Evolutionary conservation across 371 early-diverging fungal species (phyloP).

Genomic region (Dinochytrium kinnereticum): DNA sequence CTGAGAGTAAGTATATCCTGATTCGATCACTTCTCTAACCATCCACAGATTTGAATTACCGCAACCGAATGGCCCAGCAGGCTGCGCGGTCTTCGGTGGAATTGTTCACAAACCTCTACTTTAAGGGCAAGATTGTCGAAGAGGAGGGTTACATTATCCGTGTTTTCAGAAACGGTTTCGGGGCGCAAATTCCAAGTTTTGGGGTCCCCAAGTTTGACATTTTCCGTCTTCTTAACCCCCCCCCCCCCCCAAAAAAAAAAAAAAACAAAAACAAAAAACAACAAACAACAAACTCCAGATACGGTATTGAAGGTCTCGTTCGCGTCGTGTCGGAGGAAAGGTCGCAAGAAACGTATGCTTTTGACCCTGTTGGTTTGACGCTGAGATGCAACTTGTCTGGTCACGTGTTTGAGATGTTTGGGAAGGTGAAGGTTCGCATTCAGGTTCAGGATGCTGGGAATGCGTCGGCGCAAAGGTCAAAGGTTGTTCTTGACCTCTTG

Average conservation of each 20-base stretch:
- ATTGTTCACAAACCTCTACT: constrained; percentile 92
- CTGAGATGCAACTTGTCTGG: constrained; percentile 46
- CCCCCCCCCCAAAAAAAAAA: no score
- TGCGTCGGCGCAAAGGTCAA: constrained; percentile 39
- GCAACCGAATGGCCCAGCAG: constrained; percentile 95
- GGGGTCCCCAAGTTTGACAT: neutral
- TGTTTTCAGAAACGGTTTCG: constrained; percentile 90
- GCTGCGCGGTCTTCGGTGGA: constrained; percentile 93
- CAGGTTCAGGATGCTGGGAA: constrained; percentile 73
- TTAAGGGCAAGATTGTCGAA: constrained; percentile 81
- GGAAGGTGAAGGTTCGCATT: constrained; percentile 75
- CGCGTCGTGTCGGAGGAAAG: constrained; percentile 52
- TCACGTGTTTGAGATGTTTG: constrained; percentile 72
- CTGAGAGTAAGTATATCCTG: constrained; percentile 63
- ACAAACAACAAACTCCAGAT: constrained; percentile 50
- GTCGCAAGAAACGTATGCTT: constrained; percentile 8
- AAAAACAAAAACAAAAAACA: no score
- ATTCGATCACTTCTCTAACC: neutral
- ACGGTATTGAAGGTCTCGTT: constrained; percentile 93
- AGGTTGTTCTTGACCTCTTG: constrained; percentile 57
- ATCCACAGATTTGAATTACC: constrained; percentile 83
- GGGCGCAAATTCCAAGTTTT: constrained; percentile 84
- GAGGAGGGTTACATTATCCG: constrained; percentile 91
- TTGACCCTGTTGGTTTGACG: constrained; percentile 26
- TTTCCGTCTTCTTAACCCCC: neutral